These are phyloP conservation scores for Hypoxylon rickii DNA, from an alignment of 495 filamentous ascomycete genomes.

Conservation along the genomic window DNA sequence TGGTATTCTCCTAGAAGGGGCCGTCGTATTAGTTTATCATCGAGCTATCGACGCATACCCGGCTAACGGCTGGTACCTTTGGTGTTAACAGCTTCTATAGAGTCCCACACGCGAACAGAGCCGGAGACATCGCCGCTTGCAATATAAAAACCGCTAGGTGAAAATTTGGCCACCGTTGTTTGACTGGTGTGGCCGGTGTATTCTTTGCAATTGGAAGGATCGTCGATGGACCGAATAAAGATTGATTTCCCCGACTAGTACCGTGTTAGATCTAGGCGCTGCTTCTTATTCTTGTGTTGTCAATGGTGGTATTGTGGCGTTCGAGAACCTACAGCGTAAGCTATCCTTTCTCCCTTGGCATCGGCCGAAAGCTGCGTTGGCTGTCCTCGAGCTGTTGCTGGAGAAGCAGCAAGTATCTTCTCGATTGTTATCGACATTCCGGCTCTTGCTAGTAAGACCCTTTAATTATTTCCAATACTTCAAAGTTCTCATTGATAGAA, in stretches of 20 bases:
- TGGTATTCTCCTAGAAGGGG: conserved; percentile 74
- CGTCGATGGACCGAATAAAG: conserved; percentile 89
- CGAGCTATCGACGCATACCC: not conserved
- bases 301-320: too few species aligned
- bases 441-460: not conserved
- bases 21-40: conserved; percentile 11
- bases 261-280: conserved; percentile 7
- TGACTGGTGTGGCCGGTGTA: conserved; percentile 87
- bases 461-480: conserved; percentile 12
- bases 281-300: too few species aligned
- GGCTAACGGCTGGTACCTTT: conserved; percentile 51
- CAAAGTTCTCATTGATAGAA: not conserved
- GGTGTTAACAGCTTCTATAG: conserved; percentile 65
- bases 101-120: conserved; percentile 87
- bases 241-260: conserved; percentile 90
- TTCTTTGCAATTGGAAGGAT: conserved; percentile 79
- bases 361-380: conserved; percentile 91
- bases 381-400: conserved; percentile 81
- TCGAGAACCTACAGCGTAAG: conserved; percentile 76
- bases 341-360: conserved; percentile 87
- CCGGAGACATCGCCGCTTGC: conserved; percentile 91
- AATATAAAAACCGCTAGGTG: conserved; percentile 92
- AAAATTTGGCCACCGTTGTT: conserved; percentile 91
- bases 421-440: conserved; percentile 58
- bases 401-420: conserved; percentile 62